A percentile compares a stretch with the other conserved stretches of the same genome.
phyloP scores from a whole-genome alignment of 1,139 yeast genomes.

The Candida smagusa region DNA sequence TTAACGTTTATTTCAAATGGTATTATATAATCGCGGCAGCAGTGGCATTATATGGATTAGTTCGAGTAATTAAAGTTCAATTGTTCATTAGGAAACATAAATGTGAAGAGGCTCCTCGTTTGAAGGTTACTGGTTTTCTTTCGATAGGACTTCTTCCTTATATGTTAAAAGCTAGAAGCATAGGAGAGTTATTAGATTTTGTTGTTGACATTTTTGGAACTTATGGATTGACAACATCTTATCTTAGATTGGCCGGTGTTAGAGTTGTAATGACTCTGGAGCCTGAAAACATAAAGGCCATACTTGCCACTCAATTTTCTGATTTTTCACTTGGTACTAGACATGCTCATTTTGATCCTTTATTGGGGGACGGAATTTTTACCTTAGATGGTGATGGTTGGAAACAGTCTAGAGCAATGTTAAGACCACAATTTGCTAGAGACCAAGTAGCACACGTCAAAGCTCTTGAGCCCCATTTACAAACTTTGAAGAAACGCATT shows the following conservation, averaged over 20 bases:
- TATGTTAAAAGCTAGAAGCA: slow-evolving; percentile 7
- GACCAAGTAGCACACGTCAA: slow-evolving; percentile 23
- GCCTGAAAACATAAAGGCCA: slow-evolving; percentile 20
- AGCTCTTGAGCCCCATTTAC: slow-evolving; percentile 21
- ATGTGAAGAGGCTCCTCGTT: slow-evolving; percentile 13
- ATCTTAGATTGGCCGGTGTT: slow-evolving; percentile 7
- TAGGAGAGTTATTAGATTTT: slow-evolving; percentile 10
- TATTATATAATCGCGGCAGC: slow-evolving; percentile 10
- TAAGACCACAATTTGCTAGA: slow-evolving; percentile 24
- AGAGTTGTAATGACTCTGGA: slow-evolving; percentile 14
- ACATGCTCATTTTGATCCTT: slow-evolving; percentile 16
- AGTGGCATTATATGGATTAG: slow-evolving; percentile 8
- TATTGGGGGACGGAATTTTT: slow-evolving; percentile 23
- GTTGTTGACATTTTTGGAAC: slow-evolving; percentile 1
- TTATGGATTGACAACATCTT: slow-evolving; percentile 1
- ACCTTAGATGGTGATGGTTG: slow-evolving; percentile 23
- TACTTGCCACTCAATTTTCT: slow-evolving; percentile 22
- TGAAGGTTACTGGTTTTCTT: slow-evolving; percentile 3
- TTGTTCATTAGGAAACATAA: slow-evolving; percentile 15
- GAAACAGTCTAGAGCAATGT: slow-evolving; percentile 23
- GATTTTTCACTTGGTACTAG: slow-evolving; percentile 22
- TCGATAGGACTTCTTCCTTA: slow-evolving; percentile 5
- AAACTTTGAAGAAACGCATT: slow-evolving; percentile 15
- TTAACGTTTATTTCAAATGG: slow-evolving; percentile 9
- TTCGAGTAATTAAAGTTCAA: slow-evolving; percentile 4